These are phyloP conservation scores for Kodamaea kakaduensis DNA, from an alignment of 805 yeast genomes.

Conservation along the genomic window DNA sequence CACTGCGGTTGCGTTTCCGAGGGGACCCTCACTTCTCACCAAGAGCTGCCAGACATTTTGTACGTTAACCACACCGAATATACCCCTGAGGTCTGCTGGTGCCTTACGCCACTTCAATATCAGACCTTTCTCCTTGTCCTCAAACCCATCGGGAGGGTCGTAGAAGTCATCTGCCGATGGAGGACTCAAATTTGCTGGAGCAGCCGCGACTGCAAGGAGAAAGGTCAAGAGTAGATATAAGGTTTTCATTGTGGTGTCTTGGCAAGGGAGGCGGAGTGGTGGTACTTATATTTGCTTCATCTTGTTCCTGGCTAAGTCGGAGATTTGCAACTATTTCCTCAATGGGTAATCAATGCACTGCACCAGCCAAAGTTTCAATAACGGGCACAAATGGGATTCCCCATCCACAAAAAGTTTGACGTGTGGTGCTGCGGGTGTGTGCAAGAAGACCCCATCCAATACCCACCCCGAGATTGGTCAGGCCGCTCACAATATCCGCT, in stretches of 20 bases:
- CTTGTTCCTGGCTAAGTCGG: no score
- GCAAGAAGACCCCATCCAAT: no score
- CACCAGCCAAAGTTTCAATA: no score
- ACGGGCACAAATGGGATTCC: no score
- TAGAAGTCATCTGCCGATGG: conserved; percentile 23
- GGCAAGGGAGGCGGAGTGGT: no score
- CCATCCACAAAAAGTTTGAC: no score
- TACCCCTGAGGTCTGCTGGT: conserved; percentile 17
- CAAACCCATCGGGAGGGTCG: conserved; percentile 20
- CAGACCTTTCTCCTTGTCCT: conserved; percentile 19
- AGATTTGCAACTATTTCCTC: no score
- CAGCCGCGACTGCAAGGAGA: background rate
- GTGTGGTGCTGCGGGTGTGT: no score
- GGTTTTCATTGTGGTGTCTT: conserved; percentile 4
- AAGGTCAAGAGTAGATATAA: background rate
- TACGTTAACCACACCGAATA: conserved; percentile 16
- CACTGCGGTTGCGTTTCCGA: conserved; percentile 18
- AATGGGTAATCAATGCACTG: no score
- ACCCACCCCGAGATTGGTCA: no score
- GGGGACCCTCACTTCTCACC: conserved; percentile 18
- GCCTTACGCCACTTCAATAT: conserved; percentile 20
- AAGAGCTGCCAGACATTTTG: conserved; percentile 18
- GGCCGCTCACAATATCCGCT: no score
- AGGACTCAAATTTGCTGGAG: background rate
- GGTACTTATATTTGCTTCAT: no score